Percentiles rank a stretch among this genome's conserved stretches.
Evolutionary conservation across 208 protist species (phyloP).

Genomic region (Trypanosoma vivax): DNA sequence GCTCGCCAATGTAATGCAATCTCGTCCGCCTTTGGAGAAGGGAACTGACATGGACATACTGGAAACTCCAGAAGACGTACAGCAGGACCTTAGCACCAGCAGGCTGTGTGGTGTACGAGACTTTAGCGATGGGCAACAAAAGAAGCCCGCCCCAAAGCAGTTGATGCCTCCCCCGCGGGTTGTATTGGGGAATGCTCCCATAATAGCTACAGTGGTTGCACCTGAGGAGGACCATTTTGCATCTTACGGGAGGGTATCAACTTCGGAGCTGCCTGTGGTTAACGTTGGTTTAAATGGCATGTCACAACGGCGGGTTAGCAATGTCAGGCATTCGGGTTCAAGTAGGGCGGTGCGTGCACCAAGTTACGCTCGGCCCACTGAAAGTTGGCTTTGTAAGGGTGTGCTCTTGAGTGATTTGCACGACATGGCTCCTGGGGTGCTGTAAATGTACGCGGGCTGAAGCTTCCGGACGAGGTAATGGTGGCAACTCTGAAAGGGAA

Average conservation of each 20-base stretch:
- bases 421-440: no score
- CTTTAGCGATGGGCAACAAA: not conserved
- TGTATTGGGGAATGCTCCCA: constrained; percentile 15
- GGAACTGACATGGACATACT: not conserved
- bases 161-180: constrained; percentile 1
- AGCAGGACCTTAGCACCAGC: not conserved
- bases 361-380: constrained; percentile 64
- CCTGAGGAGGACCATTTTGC: not conserved
- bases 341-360: constrained; percentile 15
- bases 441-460: no score
- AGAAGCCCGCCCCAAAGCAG: not conserved
- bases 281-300: constrained; percentile 1
- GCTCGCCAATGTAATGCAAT: constrained; percentile 14
- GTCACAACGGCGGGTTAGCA: constrained; percentile 3
- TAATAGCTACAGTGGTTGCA: not conserved
- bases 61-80: not conserved
- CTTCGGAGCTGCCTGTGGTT: constrained; percentile 16
- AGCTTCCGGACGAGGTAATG: not conserved
- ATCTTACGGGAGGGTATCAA: constrained; percentile 4
- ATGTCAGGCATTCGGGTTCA: constrained; percentile 3
- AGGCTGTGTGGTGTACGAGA: no score
- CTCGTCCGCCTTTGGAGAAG: not conserved
- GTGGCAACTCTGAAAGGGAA: constrained; percentile 1
- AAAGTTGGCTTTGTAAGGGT: constrained; percentile 66
- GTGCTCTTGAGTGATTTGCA: constrained; percentile 24